A percentile compares a stretch with the other conserved stretches of the same genome.
phyloP scores from a whole-genome alignment of 2,329 filamentous ascomycete genomes.

The Paracoccidioides brasiliensis region DNA sequence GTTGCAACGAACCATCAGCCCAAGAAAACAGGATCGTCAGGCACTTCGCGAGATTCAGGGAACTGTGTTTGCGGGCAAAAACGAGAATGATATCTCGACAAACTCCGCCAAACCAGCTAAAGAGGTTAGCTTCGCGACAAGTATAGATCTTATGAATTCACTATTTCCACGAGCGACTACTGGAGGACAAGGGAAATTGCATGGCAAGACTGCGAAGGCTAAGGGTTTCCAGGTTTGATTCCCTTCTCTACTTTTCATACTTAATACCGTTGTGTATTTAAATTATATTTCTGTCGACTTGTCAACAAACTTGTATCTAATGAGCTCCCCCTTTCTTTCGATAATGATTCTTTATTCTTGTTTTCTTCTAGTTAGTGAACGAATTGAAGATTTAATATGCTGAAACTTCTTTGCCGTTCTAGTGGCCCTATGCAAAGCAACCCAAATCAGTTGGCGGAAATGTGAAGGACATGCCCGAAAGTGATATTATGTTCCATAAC shows the following conservation, averaged over 20 bases:
- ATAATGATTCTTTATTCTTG: background rate
- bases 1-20: conserved; percentile 84
- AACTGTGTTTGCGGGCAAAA: conserved; percentile 41
- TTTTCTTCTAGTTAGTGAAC: conserved; percentile 15
- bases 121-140: conserved; percentile 61
- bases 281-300: conserved; percentile 19
- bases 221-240: conserved; percentile 83
- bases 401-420: conserved; percentile 29
- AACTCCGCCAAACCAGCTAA: conserved; percentile 11
- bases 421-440: conserved; percentile 81
- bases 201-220: conserved; percentile 42
- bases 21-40: conserved; percentile 76
- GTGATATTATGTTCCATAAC: conserved; percentile 56
- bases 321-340: background rate
- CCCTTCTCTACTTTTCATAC: conserved; percentile 27
- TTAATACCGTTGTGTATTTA: conserved; percentile 15
- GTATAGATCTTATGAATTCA: conserved; percentile 93
- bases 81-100: conserved; percentile 24
- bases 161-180: conserved; percentile 59
- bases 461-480: conserved; percentile 46
- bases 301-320: conserved; percentile 13
- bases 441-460: conserved; percentile 54
- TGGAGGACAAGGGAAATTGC: conserved; percentile 37
- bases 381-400: conserved; percentile 29
- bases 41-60: conserved; percentile 54